phyloP scores from a whole-genome alignment of 2,329 filamentous ascomycete genomes.

The Xylaria sp. region DNA sequence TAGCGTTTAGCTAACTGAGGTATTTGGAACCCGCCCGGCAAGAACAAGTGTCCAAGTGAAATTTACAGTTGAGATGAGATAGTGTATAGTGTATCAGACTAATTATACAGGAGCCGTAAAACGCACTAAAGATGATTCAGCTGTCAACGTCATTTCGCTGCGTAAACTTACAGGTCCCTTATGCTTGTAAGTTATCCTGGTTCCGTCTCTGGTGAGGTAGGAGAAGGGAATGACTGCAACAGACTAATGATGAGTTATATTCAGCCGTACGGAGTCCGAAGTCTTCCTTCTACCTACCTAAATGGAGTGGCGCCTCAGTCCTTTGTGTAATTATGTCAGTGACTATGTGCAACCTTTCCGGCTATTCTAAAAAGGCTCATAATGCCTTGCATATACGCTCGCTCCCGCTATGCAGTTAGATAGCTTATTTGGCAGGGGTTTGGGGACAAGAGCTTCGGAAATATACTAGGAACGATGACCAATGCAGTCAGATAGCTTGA shows the following conservation, averaged over 20 bases:
- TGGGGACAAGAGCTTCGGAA: background rate
- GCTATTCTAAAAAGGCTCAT: conserved; percentile 13
- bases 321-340: background rate
- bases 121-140: background rate
- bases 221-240: background rate
- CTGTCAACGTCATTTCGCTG: background rate
- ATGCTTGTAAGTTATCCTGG: background rate
- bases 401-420: conserved; percentile 14
- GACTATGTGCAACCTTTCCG: background rate
- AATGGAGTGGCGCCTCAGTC: background rate
- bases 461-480: conserved; percentile 7
- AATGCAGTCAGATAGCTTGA: conserved; percentile 26
- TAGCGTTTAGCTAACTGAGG: background rate
- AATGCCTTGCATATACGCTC: conserved; percentile 11
- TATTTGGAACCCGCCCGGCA: background rate
- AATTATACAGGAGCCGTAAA: background rate
- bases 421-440: conserved; percentile 6
- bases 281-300: conserved; percentile 1
- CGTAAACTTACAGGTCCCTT: background rate
- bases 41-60: background rate
- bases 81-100: background rate
- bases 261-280: background rate
- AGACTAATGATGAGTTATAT: conserved; percentile 7
- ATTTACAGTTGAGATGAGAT: background rate
- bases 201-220: background rate